Evolutionary conservation across 2,329 filamentous ascomycete genomes (phyloP).

Genomic region (Dichotomopilus funicola): DNA sequence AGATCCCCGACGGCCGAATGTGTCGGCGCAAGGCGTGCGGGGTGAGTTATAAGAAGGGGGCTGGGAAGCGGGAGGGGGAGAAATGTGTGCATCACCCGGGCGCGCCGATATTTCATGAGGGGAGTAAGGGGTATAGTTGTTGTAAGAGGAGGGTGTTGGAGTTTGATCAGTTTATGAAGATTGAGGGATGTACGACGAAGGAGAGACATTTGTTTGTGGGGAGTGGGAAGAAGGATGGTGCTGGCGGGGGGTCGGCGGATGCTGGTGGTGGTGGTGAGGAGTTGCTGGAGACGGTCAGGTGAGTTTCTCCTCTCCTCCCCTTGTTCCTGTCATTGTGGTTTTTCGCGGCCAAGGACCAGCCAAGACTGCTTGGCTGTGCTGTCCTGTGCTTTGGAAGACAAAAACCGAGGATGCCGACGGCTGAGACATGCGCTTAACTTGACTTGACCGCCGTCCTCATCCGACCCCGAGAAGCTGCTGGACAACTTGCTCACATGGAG

Average conservation of each 20-base stretch:
- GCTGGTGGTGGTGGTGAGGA: slow-evolving; percentile 56
- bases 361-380: slow-evolving; percentile 23
- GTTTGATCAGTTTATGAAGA: slow-evolving; percentile 97
- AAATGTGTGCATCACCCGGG: slow-evolving; percentile 85
- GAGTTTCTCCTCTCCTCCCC: slow-evolving; percentile 25
- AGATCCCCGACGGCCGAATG: slow-evolving; percentile 64
- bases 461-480: slow-evolving; percentile 10
- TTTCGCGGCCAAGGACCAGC: slow-evolving; percentile 20
- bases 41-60: slow-evolving; percentile 54
- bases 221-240: slow-evolving; percentile 58
- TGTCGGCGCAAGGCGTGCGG: slow-evolving; percentile 77
- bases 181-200: slow-evolving; percentile 83
- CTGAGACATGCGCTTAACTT: too few species aligned
- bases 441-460: slow-evolving; percentile 8
- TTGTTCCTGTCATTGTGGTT: slow-evolving; percentile 6
- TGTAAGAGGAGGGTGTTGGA: slow-evolving; percentile 93
- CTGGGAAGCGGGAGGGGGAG: slow-evolving; percentile 60
- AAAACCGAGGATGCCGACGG: neutral
- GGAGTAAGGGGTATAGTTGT: slow-evolving; percentile 95
- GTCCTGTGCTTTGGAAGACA: slow-evolving; percentile 1
- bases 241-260: slow-evolving; percentile 32
- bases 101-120: slow-evolving; percentile 90
- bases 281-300: slow-evolving; percentile 71
- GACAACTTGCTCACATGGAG: slow-evolving; percentile 8
- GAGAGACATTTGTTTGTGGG: slow-evolving; percentile 78